Evolutionary conservation across 2,329 filamentous ascomycete species (phyloP).

Genomic region (Diaporthe ampelina): DNA sequence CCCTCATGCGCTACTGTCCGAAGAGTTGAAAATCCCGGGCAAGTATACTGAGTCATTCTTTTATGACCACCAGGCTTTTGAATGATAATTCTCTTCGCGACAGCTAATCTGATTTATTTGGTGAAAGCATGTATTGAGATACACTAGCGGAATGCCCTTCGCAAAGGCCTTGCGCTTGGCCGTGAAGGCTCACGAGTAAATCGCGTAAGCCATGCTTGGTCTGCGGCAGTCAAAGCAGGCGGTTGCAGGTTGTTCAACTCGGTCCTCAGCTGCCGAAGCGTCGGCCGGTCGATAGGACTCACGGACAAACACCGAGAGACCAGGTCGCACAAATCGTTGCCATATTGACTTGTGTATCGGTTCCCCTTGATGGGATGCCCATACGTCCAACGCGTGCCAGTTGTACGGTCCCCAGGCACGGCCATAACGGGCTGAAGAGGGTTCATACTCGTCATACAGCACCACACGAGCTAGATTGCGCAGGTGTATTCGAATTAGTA

Average conservation of each 20-base stretch:
- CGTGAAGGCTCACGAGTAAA: neutral
- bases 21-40: no score
- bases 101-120: no score
- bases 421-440: neutral
- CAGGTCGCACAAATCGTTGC: neutral
- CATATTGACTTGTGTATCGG: neutral
- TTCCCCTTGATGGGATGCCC: neutral
- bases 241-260: neutral
- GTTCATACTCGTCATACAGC: neutral
- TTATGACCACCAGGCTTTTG: no score
- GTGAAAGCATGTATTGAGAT: no score
- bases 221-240: neutral
- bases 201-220: neutral
- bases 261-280: neutral
- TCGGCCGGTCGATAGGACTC: slow-evolving; percentile 3
- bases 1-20: no score
- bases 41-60: no score
- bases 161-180: no score
- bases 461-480: neutral
- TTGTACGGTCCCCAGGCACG: neutral
- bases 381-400: neutral
- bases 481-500: no score
- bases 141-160: no score
- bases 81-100: no score
- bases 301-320: neutral